Evolutionary conservation across 495 filamentous ascomycete species (phyloP), one percentile per base, ranked within the genome.

Genomic region (Lasiosphaeria ovina): DNA sequence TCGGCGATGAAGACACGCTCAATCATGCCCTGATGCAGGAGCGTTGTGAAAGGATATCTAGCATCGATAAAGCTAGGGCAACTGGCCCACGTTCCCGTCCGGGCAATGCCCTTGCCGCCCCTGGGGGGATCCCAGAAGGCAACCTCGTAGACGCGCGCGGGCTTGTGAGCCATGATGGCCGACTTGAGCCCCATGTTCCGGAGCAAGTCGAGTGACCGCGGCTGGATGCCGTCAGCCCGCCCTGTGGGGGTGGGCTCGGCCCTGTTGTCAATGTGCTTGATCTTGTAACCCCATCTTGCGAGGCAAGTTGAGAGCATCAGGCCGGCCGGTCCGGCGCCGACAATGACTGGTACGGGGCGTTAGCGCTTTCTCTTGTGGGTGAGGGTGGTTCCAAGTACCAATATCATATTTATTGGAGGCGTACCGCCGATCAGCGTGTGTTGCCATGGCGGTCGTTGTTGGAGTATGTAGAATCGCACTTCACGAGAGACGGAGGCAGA

Each of bases 291-390:
- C 74, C 85, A 89, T 63, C 88, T 83, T 54, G 83, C 82, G 17
- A 92, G 79, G 73, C 89, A 92, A 16, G 91, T 88, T n/a, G 89
- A 92, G 12, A 96, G 82, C 67, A 93, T 83, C 55, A 95, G 82
- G 45, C 92, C 92, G 35, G 90, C 91, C n/a, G 92, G 91, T 36
- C 92, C 91, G 52, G 92, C 92, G 60, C 92, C 92, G 58, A 97
- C 79, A 66, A 97, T 92, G 67, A 95, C 90, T 81, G 50, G 12
- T n/a, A 44, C 48, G 34, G 42, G 51, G 40, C 54, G 55, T 57
- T 12, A 57, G 55, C 17, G 2, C 31, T 34, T 34, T 12, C 35
- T 35, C 11, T 55, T 12, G 10, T 35, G 17, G 12, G 31, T 1
- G 31, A 11, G 44, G 5, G 9, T 36, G 33, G 12, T 35, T 35